Percentiles rank a stretch among this genome's conserved stretches.
Conservation (phyloP, 1,284 basidiomycete genomes). For the Ganoderma leucocontextum region DNA sequence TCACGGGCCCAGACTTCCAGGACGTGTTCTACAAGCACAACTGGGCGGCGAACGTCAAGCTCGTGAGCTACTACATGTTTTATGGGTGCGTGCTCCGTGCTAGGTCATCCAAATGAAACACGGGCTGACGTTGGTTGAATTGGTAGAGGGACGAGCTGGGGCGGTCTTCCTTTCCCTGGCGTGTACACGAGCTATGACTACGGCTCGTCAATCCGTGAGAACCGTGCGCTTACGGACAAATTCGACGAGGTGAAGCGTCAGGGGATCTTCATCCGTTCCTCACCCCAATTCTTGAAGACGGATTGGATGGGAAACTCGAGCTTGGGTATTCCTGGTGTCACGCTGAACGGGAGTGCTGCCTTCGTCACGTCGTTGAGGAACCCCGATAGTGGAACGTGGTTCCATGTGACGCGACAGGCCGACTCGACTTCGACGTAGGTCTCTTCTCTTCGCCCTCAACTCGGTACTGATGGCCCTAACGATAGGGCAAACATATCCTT, state of each 20-base stretch:
- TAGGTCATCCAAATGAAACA: background rate
- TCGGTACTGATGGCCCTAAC: background rate
- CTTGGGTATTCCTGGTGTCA: slow-evolving; percentile 53
- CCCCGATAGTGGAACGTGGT: slow-evolving; percentile 68
- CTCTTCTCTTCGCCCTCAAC: background rate
- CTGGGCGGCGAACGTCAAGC: slow-evolving; percentile 80
- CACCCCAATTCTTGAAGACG: slow-evolving; percentile 80
- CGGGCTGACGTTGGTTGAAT: background rate
- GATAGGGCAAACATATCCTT: slow-evolving; percentile 58
- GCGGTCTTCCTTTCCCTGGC: slow-evolving; percentile 72
- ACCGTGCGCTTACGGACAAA: slow-evolving; percentile 72
- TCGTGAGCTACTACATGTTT: slow-evolving; percentile 84
- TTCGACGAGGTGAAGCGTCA: slow-evolving; percentile 80
- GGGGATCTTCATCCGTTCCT: slow-evolving; percentile 77
- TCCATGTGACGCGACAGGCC: slow-evolving; percentile 75
- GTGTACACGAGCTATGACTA: slow-evolving; percentile 76
- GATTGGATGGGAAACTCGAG: slow-evolving; percentile 73
- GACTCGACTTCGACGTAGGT: slow-evolving; percentile 74
- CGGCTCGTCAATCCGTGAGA: slow-evolving; percentile 72
- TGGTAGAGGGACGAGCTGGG: slow-evolving; percentile 82
- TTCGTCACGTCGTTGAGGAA: slow-evolving; percentile 73
- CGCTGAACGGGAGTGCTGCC: slow-evolving; percentile 56
- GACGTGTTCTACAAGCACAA: slow-evolving; percentile 79
- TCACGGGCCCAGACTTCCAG: slow-evolving; percentile 77
- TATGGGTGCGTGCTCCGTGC: slow-evolving; percentile 60